phyloP scores from a whole-genome alignment of 2,329 filamentous ascomycete species.

The Arachnomyces sp. region DNA sequence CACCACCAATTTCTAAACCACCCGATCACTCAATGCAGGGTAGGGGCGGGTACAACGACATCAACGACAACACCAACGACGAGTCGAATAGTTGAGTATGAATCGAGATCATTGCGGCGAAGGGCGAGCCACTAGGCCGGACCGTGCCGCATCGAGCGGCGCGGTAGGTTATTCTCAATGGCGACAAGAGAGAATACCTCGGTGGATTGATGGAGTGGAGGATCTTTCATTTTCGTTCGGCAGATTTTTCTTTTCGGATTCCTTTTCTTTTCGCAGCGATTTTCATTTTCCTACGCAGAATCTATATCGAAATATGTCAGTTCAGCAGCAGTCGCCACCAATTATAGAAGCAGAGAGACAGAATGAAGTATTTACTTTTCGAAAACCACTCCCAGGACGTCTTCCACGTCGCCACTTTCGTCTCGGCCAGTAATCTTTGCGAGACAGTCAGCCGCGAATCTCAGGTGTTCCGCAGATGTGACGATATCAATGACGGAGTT shows the following conservation, averaged over 20 bases:
- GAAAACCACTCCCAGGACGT: slow-evolving; percentile 92
- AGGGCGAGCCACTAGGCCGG: slow-evolving; percentile 1
- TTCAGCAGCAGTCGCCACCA: slow-evolving; percentile 6
- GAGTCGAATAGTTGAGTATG: slow-evolving; percentile 7
- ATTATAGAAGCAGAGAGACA: slow-evolving; percentile 1
- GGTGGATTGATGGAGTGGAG: neutral
- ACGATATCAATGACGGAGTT: slow-evolving; percentile 61
- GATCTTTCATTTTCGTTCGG: neutral
- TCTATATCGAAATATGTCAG: slow-evolving; percentile 25
- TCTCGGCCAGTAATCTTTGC: slow-evolving; percentile 81
- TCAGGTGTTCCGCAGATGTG: slow-evolving; percentile 78
- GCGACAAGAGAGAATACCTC: neutral
- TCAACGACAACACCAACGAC: slow-evolving; percentile 13
- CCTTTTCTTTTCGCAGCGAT: neutral
- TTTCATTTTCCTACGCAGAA: slow-evolving; percentile 50
- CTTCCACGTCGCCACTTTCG: slow-evolving; percentile 82
- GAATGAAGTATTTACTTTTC: slow-evolving; percentile 63
- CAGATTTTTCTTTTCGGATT: slow-evolving; percentile 1
- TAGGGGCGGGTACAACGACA: slow-evolving; percentile 27
- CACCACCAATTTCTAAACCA: slow-evolving; percentile 5
- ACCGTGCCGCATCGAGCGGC: slow-evolving; percentile 5
- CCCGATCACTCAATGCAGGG: slow-evolving; percentile 16
- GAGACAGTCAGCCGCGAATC: slow-evolving; percentile 70
- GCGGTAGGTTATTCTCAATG: slow-evolving; percentile 2
- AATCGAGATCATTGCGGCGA: slow-evolving; percentile 1